Conservation (phyloP, 768 basidiomycete genomes). For the Tricholoma hemisulphureum region DNA sequence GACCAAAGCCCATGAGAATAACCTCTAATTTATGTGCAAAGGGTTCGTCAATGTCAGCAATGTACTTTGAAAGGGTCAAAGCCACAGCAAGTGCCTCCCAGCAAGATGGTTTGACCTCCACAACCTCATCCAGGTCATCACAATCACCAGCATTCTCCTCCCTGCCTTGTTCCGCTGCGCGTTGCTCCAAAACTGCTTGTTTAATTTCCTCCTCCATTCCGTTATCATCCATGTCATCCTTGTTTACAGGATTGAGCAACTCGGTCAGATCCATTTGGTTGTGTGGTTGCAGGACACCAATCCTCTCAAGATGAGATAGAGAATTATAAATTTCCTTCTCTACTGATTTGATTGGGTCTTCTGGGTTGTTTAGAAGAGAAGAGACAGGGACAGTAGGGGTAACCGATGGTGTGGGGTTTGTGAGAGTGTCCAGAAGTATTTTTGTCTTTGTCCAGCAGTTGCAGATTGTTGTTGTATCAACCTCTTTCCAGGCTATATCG, state of each 20-base stretch:
- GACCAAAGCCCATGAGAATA: slow-evolving; percentile 21
- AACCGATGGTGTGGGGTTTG: background rate
- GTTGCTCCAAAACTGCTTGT: background rate
- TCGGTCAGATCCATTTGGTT: slow-evolving; percentile 6
- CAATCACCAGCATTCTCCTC: slow-evolving; percentile 4
- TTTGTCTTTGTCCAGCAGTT: too few relatives aligned
- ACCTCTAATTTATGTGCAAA: slow-evolving; percentile 23
- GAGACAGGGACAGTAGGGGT: slow-evolving; percentile 20
- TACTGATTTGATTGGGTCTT: slow-evolving; percentile 10
- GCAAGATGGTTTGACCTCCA: slow-evolving; percentile 13
- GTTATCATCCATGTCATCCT: background rate
- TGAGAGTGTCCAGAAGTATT: slow-evolving; percentile 6
- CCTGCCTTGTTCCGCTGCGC: background rate
- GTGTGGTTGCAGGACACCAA: slow-evolving; percentile 4
- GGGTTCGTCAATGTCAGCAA: slow-evolving; percentile 20
- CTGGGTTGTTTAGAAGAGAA: slow-evolving; percentile 16
- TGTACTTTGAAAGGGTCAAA: too few relatives aligned
- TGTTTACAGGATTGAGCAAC: slow-evolving; percentile 5
- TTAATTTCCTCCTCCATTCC: slow-evolving; percentile 2
- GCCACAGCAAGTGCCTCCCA: slow-evolving; percentile 21
- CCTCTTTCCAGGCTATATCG: slow-evolving; percentile 22
- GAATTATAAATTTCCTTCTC: slow-evolving; percentile 9
- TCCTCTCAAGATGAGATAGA: background rate
- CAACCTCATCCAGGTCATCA: slow-evolving; percentile 7
- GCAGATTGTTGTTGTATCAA: slow-evolving; percentile 19